Conservation (phyloP, 2,329 filamentous ascomycete species). For the Phaeosphaeriaceae sp. region DNA sequence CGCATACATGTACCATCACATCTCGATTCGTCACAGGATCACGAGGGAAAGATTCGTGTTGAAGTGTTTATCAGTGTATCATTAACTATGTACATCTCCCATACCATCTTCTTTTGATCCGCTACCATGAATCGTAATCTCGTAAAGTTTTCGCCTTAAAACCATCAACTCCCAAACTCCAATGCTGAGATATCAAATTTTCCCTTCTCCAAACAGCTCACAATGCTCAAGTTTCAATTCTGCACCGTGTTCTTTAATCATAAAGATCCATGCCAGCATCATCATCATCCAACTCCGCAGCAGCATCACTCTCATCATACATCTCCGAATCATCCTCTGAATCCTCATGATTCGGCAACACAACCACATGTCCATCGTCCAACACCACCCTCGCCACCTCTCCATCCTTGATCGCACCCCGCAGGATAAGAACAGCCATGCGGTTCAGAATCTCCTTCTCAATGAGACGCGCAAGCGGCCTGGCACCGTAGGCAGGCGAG, state of each 20-base stretch:
- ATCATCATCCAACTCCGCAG: conserved; percentile 68
- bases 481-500: conserved; percentile 91
- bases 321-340: conserved; percentile 75
- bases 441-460: conserved; percentile 97
- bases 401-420: conserved; percentile 83
- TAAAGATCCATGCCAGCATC: conserved; percentile 69
- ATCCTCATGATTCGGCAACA: conserved; percentile 81
- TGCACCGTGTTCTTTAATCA: conserved; percentile 58
- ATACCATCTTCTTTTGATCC: too few relatives aligned
- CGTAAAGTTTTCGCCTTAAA: neutral
- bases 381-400: conserved; percentile 83
- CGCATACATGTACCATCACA: too few relatives aligned
- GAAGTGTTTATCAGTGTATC: neutral
- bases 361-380: conserved; percentile 78
- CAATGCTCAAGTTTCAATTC: neutral
- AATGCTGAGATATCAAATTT: conserved; percentile 17
- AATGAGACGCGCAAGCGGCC: conserved; percentile 86
- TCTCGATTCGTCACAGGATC: too few relatives aligned
- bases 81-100: neutral
- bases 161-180: conserved; percentile 3
- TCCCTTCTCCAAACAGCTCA: neutral
- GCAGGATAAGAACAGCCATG: conserved; percentile 87
- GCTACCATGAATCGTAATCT: neutral
- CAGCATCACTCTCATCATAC: conserved; percentile 76
- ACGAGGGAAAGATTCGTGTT: neutral